phyloP scores from a whole-genome alignment of 2,329 filamentous ascomycete species.

The Talaromyces albobiverticillius region DNA sequence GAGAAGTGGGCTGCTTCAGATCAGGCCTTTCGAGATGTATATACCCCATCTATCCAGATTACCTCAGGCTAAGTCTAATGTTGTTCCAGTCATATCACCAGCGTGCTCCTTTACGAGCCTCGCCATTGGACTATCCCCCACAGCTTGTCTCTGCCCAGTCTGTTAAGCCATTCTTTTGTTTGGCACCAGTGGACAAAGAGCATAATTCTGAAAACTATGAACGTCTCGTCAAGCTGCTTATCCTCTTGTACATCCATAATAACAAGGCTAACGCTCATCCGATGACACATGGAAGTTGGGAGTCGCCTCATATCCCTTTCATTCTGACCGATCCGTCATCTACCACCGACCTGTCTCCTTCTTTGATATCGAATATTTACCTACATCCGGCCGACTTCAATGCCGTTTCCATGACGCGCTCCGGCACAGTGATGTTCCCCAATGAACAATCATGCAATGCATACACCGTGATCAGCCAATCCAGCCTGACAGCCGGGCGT shows the following conservation, averaged over 20 bases:
- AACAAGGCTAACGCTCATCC: neutral
- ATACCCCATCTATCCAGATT: neutral
- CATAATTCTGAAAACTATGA: neutral
- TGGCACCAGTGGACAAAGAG: neutral
- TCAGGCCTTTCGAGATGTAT: conserved; percentile 1
- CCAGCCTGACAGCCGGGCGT: neutral
- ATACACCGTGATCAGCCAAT: neutral
- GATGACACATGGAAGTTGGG: neutral
- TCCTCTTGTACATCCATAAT: neutral
- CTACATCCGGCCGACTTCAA: conserved; percentile 1
- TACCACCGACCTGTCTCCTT: no score
- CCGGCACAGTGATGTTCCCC: neutral
- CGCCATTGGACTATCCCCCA: neutral
- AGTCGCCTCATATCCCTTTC: neutral
- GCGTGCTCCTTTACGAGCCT: neutral
- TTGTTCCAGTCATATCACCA: neutral
- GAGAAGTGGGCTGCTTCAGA: neutral
- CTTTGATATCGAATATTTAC: neutral
- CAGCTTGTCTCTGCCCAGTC: neutral
- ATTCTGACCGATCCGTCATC: neutral
- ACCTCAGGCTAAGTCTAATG: no score
- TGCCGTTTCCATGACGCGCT: neutral
- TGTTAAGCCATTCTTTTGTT: neutral
- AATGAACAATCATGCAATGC: neutral
- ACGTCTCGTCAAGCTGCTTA: neutral